Base-by-base conservation (phyloP, 257 asterid species). In the Ballota nigra region DNA sequence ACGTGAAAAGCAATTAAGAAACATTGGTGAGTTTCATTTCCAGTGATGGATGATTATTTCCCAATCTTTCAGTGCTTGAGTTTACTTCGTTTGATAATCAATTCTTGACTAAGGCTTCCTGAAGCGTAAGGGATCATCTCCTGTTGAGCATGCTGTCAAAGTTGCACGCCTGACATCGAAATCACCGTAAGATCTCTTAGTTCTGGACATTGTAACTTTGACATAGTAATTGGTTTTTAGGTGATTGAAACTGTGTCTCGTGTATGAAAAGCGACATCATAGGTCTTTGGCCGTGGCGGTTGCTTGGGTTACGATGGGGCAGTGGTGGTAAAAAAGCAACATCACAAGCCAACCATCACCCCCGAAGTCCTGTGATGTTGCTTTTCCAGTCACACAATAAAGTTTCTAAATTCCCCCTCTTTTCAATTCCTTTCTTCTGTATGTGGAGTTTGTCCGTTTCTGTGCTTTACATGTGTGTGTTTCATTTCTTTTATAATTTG, bases 121-220 rank as follows among this genome's bases (percentile, higher is more conserved):
- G 82, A 92, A 88, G 84, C 98, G 97, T 62, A 88, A 84, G 85
- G 92, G 88, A 72, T 79, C 85, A 64, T 89, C 94, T 79, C 91
- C 86, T 29, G 80, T 75, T 78, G 98, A 92, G 84, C 89, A 86
- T 66, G 83, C 85, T 72, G 88, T 79, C 74, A 89, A 86, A 79
- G 83, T 71, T 81, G 85, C 88, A 58, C 92, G 85, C 18, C 55
- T 79, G 77, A 69, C 86, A 62, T 75, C 96, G 70, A 88, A 85
- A 56, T 74, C 88, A 38, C 96, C 87, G 97, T 92, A 86, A 88
- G 92, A 86, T 83, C 83, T 70, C 75, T 75, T 69, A 26, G 15
- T 71, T 71, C 72, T 66, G 29, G 22, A 23, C 68, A 7, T 23
- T 69, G 68, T 11, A 36, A 76, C 15, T 16, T 67, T 69, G 59